Evolutionary conservation across 495 filamentous ascomycete species (phyloP), one percentile per base, ranked within the genome.

Genomic region (Penicillium chermesinum): DNA sequence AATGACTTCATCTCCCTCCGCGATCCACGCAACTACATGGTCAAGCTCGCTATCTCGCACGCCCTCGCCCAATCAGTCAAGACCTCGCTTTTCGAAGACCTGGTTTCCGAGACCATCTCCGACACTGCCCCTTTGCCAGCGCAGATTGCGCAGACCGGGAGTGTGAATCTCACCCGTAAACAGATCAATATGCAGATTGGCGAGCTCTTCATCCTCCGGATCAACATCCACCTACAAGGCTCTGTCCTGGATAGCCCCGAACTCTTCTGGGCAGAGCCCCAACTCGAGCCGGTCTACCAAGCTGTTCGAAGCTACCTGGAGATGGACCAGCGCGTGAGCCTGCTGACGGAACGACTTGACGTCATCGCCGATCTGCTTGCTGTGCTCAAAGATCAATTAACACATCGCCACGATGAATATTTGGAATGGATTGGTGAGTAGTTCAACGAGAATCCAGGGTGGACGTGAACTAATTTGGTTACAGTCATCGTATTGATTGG

Each of bases 171-270:
- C 38, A 85, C 80, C 20, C 80, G 90, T 10, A 74, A 78, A 20
- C 78, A 97, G 61, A 96, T 96, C 76, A 96, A 96, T 71, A 96
- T 95, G 88, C 89, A 96, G 62, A 95, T 98, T 47, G 93, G 93
- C 63, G 88, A 98, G 67, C 80, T 98, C 10, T 98, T 98, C 67
- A 97, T 98, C 58, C 69, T 98, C 9, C 79, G 91, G 20, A 97
- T 98, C 72, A 95, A 91, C 60, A 95, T 98, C 59, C 95, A 98
- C 70, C 77, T 98, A 10, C 95, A 98, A 66, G 94, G 94, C 32
- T 90, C 85, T 19, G 90, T 98, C 9, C 83, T 98, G n/a, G 93
- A 98, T 55, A 91, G 89, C 7, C 93, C 93, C 1, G 93, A 98
- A 64, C 77, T 98, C 16, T 96, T 98, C 80, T 98, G 93, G 93